phyloP scores from a whole-genome alignment of 1,284 basidiomycete species.

The Malassezia japonica region DNA sequence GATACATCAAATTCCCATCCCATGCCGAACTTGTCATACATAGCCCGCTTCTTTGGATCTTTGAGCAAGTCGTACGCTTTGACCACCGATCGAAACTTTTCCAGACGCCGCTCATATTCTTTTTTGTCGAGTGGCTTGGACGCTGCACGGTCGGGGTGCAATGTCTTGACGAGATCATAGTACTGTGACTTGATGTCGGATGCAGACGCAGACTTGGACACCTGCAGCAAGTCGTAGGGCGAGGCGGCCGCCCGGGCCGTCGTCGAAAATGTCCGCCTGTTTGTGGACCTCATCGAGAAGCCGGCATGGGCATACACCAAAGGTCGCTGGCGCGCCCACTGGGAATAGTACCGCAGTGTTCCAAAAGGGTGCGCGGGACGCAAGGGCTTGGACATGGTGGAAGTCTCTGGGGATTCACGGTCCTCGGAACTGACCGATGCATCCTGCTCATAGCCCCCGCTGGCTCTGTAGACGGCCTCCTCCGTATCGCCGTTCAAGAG shows the following conservation, averaged over 20 bases:
- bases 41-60: not conserved
- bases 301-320: no score
- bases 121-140: not conserved
- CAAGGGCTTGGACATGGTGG: no score
- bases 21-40: slow-evolving; percentile 12
- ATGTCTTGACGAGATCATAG: slow-evolving; percentile 10
- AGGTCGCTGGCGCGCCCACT: no score
- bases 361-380: no score
- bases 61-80: slow-evolving; percentile 14
- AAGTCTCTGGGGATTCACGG: no score
- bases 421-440: no score
- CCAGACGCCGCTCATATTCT: slow-evolving; percentile 4
- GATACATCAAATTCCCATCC: slow-evolving; percentile 6
- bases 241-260: not conserved
- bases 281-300: no score
- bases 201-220: slow-evolving; percentile 1
- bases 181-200: slow-evolving; percentile 13
- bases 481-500: no score
- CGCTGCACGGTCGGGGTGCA: slow-evolving; percentile 8
- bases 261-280: not conserved
- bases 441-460: no score
- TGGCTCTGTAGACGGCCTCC: no score
- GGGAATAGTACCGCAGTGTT: no score
- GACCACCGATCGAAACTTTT: slow-evolving; percentile 10
- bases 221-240: slow-evolving; percentile 2